Evolutionary conservation across 495 filamentous ascomycete genomes (phyloP).

Genomic region (Penicillium macrosclerotiorum): DNA sequence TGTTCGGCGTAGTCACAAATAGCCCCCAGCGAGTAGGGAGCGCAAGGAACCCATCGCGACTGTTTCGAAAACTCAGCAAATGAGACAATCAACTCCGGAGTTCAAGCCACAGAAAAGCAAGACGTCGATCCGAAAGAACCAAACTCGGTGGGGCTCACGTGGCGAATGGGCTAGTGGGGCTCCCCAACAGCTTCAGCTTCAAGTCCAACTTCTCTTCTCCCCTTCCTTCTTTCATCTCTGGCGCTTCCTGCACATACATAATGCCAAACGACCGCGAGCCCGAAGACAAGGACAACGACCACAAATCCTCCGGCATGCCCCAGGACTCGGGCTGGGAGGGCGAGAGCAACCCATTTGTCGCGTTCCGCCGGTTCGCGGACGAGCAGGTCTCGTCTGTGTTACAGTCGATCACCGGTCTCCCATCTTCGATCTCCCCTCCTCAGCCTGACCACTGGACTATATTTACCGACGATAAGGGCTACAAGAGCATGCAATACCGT

Average conservation of each 20-base stretch:
- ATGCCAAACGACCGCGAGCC: slow-evolving; percentile 30
- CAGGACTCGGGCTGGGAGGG: slow-evolving; percentile 25
- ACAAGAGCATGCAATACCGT: slow-evolving; percentile 20
- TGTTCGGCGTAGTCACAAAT: too few species aligned
- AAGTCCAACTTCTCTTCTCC: slow-evolving; percentile 8
- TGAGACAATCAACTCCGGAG: neutral
- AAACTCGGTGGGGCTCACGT: slow-evolving; percentile 24
- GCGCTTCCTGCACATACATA: neutral
- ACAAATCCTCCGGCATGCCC: slow-evolving; percentile 5
- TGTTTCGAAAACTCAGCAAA: neutral
- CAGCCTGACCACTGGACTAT: slow-evolving; percentile 36
- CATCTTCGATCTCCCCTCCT: slow-evolving; percentile 31
- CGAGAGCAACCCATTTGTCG: slow-evolving; percentile 55
- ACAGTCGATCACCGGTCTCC: slow-evolving; percentile 50
- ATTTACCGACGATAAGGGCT: slow-evolving; percentile 31
- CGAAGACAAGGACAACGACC: slow-evolving; percentile 20
- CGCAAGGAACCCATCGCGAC: neutral
- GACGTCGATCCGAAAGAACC: slow-evolving; percentile 7
- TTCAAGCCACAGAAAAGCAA: neutral
- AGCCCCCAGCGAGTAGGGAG: neutral
- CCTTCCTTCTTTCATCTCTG: neutral
- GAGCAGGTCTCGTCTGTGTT: slow-evolving; percentile 55
- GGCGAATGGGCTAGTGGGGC: slow-evolving; percentile 28
- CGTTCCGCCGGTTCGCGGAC: slow-evolving; percentile 60
- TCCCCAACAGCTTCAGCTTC: slow-evolving; percentile 31